Conservation (phyloP, 1,139 yeast genomes). For the Taphrina deformans region DNA sequence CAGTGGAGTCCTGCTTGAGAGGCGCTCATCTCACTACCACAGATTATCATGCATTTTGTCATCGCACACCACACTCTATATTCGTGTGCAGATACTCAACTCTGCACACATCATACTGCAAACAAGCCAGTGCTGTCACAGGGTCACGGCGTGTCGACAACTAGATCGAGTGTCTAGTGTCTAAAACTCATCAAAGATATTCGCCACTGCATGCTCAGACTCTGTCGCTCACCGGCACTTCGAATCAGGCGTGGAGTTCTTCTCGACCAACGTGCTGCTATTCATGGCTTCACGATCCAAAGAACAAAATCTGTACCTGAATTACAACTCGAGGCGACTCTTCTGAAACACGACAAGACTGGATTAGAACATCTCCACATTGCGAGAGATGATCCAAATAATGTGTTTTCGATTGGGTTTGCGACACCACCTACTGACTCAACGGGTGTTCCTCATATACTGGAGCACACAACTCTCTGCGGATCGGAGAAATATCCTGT, state of each 20-base stretch:
- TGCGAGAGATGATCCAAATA: slow-evolving; percentile 75
- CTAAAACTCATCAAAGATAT: no score
- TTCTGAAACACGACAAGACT: slow-evolving; percentile 62
- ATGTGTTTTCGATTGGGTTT: slow-evolving; percentile 85
- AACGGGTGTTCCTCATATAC: slow-evolving; percentile 93
- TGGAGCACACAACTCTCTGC: slow-evolving; percentile 88
- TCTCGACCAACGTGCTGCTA: not conserved
- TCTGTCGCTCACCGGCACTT: not conserved
- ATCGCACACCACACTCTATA: no score
- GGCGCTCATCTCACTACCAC: not conserved
- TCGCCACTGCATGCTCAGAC: slow-evolving; percentile 16
- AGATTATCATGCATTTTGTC: not conserved
- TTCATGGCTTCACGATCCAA: slow-evolving; percentile 26
- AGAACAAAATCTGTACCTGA: slow-evolving; percentile 70
- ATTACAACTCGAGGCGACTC: slow-evolving; percentile 75
- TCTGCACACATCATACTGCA: no score
- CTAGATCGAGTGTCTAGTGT: no score
- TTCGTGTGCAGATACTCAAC: no score
- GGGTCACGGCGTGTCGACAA: no score
- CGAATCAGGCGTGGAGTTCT: not conserved
- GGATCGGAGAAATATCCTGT: slow-evolving; percentile 91
- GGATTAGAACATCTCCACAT: slow-evolving; percentile 84
- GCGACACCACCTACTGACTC: slow-evolving; percentile 91
- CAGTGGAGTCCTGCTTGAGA: not conserved
- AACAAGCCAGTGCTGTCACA: no score